Conservation (phyloP, 495 filamentous ascomycete genomes). For the Penicillium canariense region DNA sequence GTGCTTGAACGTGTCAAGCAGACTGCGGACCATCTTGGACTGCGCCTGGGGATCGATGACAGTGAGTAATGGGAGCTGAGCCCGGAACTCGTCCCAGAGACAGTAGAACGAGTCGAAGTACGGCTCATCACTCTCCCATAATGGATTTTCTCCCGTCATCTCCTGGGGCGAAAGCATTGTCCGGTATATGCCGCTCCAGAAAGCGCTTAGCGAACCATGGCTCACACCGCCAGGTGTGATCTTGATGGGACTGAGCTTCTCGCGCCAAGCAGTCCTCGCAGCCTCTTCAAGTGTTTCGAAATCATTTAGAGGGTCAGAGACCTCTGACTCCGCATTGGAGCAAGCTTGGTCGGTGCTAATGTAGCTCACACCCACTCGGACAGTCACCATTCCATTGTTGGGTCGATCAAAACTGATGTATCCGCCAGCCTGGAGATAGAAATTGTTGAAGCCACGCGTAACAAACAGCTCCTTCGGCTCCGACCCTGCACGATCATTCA, state of each 20-base stretch:
- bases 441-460: constrained; percentile 55
- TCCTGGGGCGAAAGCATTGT: constrained; percentile 75
- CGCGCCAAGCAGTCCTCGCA: constrained; percentile 57
- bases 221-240: constrained; percentile 54
- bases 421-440: constrained; percentile 60
- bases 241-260: constrained; percentile 60
- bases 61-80: constrained; percentile 67
- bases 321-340: constrained; percentile 62
- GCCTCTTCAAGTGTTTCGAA: constrained; percentile 50
- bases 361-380: constrained; percentile 67
- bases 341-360: constrained; percentile 66
- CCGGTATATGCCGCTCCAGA: constrained; percentile 71
- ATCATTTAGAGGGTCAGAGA: constrained; percentile 55
- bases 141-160: constrained; percentile 74
- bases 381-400: constrained; percentile 49
- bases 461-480: constrained; percentile 58
- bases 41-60: constrained; percentile 63
- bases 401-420: constrained; percentile 56
- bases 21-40: constrained; percentile 61
- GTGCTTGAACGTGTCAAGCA: constrained; percentile 71
- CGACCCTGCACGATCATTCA: constrained; percentile 57
- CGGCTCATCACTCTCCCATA: constrained; percentile 68
- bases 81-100: constrained; percentile 72
- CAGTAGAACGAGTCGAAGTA: constrained; percentile 81
- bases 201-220: constrained; percentile 53